phyloP scores from a whole-genome alignment of 2,329 filamentous ascomycete species.

The Cladosporium austrohemisphaericum region DNA sequence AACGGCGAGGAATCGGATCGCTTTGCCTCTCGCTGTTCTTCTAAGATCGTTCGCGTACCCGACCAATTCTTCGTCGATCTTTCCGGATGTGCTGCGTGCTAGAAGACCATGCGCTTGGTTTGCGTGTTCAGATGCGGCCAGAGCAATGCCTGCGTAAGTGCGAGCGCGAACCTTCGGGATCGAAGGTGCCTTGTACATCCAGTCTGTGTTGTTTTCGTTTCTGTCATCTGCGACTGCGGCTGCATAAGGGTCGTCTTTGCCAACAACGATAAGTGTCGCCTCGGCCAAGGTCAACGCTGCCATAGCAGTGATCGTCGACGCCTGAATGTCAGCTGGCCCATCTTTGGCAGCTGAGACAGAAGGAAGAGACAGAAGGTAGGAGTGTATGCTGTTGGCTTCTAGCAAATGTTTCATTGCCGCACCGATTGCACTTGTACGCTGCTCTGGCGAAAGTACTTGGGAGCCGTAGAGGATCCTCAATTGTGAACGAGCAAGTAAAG shows the following conservation, averaged over 20 bases:
- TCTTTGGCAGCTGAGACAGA: conserved; percentile 49
- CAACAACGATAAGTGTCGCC: conserved; percentile 80
- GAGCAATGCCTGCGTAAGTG: conserved; percentile 80
- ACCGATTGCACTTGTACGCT: conserved; percentile 66
- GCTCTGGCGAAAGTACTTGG: conserved; percentile 59
- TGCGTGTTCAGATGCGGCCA: conserved; percentile 85
- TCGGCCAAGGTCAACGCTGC: conserved; percentile 72
- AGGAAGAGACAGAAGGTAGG: conserved; percentile 54
- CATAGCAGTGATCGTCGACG: conserved; percentile 42
- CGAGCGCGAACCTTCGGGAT: conserved; percentile 86
- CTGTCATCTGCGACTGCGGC: conserved; percentile 74
- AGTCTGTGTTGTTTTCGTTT: conserved; percentile 81
- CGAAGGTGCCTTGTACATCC: conserved; percentile 91
- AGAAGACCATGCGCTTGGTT: conserved; percentile 61
- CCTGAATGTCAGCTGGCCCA: conserved; percentile 40
- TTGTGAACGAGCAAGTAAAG: conserved; percentile 65
- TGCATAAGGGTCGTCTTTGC: conserved; percentile 94
- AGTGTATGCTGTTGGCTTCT: conserved; percentile 73
- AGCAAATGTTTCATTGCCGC: conserved; percentile 74
- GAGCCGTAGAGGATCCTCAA: conserved; percentile 71
- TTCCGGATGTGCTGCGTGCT: conserved; percentile 40
- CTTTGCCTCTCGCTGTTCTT: conserved; percentile 73
- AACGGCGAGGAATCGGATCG: conserved; percentile 85
- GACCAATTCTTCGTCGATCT: conserved; percentile 62
- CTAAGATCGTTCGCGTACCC: conserved; percentile 74